phyloP scores from a whole-genome alignment of 2,329 filamentous ascomycete species.

The Apiospora aurea region DNA sequence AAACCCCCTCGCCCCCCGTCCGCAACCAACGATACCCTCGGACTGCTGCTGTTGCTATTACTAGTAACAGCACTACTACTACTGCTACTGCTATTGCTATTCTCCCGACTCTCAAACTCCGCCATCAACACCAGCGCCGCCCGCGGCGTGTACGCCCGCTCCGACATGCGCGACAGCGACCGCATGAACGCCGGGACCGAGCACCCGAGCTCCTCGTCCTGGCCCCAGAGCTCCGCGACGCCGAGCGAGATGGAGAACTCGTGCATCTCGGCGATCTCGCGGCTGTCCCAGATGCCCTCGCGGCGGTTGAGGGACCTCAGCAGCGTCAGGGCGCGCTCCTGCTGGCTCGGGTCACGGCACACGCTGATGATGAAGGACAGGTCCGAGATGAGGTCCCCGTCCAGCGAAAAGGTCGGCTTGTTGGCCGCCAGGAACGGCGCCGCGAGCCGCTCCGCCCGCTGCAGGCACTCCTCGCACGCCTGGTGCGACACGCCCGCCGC shows the following conservation, averaged over 20 bases:
- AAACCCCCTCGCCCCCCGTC: neutral
- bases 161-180: conserved; percentile 1
- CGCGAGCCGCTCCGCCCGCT: conserved; percentile 10
- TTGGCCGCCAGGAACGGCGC: neutral
- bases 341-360: neutral
- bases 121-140: neutral
- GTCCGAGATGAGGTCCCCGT: conserved; percentile 22
- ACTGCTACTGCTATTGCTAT: no score
- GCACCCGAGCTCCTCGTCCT: conserved; percentile 2
- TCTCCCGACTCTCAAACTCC: neutral
- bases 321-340: neutral
- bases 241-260: neutral
- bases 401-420: conserved; percentile 7
- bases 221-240: neutral
- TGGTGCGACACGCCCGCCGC: neutral
- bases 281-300: conserved; percentile 24
- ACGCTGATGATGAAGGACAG: conserved; percentile 5
- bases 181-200: conserved; percentile 4
- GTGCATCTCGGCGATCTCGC: conserved; percentile 23
- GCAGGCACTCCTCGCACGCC: neutral
- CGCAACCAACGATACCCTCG: neutral
- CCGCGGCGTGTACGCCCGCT: neutral
- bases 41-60: neutral
- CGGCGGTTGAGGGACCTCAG: conserved; percentile 12
- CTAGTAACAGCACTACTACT: no score